Conservation (phyloP, 805 yeast genomes). For the Kodamaea sagamina region DNA sequence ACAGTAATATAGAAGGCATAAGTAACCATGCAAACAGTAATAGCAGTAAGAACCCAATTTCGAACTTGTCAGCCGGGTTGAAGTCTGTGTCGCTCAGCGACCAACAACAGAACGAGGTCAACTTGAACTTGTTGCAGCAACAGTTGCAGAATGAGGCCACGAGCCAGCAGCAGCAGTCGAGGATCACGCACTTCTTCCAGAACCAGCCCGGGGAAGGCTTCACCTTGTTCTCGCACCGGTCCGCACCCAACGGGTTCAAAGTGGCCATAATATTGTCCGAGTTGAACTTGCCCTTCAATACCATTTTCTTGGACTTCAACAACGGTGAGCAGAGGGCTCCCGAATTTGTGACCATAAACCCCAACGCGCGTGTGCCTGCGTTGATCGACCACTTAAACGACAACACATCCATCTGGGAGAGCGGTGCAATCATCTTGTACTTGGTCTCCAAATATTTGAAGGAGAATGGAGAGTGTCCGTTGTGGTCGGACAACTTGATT, state of each 20-base stretch:
- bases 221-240: slow-evolving; percentile 77
- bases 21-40: slow-evolving; percentile 9
- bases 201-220: slow-evolving; percentile 80
- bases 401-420: slow-evolving; percentile 87
- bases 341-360: slow-evolving; percentile 89
- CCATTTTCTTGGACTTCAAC: slow-evolving; percentile 83
- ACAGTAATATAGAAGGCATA: slow-evolving; percentile 8
- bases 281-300: slow-evolving; percentile 73
- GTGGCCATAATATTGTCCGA: slow-evolving; percentile 90
- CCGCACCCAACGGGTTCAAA: slow-evolving; percentile 95
- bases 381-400: slow-evolving; percentile 83
- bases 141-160: slow-evolving; percentile 46
- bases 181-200: slow-evolving; percentile 71
- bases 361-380: slow-evolving; percentile 95
- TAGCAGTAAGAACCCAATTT: slow-evolving; percentile 28
- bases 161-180: slow-evolving; percentile 47
- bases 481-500: slow-evolving; percentile 75
- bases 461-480: slow-evolving; percentile 66
- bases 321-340: slow-evolving; percentile 91
- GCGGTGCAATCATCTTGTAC: slow-evolving; percentile 87
- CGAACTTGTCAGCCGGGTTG: slow-evolving; percentile 49
- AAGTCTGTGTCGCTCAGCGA: slow-evolving; percentile 44
- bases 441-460: slow-evolving; percentile 66
- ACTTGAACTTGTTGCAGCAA: slow-evolving; percentile 45
- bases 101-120: slow-evolving; percentile 45